A percentile compares a stretch with the other conserved stretches of the same genome.
These are phyloP conservation scores for Phytophthora cryptogea DNA, from an alignment of 352 stramenopile genomes.

Conservation along the genomic window DNA sequence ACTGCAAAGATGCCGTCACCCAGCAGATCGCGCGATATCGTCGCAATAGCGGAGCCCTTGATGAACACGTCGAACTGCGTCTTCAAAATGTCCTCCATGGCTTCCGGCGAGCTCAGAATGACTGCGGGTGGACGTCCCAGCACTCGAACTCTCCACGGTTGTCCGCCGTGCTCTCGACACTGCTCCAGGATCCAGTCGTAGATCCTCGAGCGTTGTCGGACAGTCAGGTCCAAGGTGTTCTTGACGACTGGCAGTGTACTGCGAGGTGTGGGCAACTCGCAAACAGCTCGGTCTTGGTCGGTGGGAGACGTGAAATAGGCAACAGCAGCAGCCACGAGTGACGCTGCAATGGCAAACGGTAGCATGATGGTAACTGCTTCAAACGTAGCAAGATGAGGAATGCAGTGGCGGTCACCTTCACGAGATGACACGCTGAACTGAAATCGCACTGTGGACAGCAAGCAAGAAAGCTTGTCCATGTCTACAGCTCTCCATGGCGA, in stretches of 20 bases:
- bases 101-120: slow-evolving; percentile 42
- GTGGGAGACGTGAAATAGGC: slow-evolving; percentile 32
- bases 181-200: slow-evolving; percentile 72
- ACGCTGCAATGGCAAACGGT: slow-evolving; percentile 28
- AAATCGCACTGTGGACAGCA: slow-evolving; percentile 12
- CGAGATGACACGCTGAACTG: slow-evolving; percentile 16
- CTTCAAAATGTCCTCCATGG: slow-evolving; percentile 63
- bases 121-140: slow-evolving; percentile 44
- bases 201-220: slow-evolving; percentile 47
- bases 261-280: slow-evolving; percentile 41
- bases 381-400: slow-evolving; percentile 1
- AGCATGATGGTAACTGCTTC: slow-evolving; percentile 7
- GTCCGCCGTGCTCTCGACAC: slow-evolving; percentile 37
- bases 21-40: slow-evolving; percentile 63
- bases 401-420: background rate
- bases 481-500: background rate
- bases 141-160: slow-evolving; percentile 47
- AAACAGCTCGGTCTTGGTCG: slow-evolving; percentile 33
- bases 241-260: slow-evolving; percentile 56
- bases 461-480: slow-evolving; percentile 4
- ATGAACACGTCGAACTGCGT: slow-evolving; percentile 78
- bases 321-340: slow-evolving; percentile 26
- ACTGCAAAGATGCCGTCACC: slow-evolving; percentile 76
- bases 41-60: slow-evolving; percentile 50
- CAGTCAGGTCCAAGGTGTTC: slow-evolving; percentile 58